These are phyloP conservation scores for Paraconiothyrium sp. DNA, from an alignment of 2,329 filamentous ascomycete genomes.

Conservation along the genomic window DNA sequence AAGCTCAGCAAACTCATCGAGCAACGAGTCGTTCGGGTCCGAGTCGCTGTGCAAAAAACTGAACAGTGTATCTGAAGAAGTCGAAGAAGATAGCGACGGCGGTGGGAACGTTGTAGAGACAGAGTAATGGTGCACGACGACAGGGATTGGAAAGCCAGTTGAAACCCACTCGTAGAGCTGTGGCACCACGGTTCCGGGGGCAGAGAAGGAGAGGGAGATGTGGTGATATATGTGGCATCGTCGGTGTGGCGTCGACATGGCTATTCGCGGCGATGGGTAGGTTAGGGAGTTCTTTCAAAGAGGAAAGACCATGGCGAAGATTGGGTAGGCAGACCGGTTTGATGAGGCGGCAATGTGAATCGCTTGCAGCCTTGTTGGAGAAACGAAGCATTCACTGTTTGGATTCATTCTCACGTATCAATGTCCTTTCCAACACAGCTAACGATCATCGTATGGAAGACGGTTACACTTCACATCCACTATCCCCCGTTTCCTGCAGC, in stretches of 20 bases:
- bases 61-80: background rate
- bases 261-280: background rate
- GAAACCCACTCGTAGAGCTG: conserved; percentile 11
- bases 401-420: background rate
- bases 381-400: background rate
- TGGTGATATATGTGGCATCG: background rate
- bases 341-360: background rate
- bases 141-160: conserved; percentile 1
- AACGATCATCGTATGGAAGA: background rate
- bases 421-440: background rate
- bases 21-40: background rate
- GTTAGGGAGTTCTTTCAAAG: too few relatives aligned
- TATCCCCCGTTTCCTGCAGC: background rate
- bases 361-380: background rate
- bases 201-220: conserved; percentile 7
- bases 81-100: background rate
- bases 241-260: background rate
- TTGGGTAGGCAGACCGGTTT: background rate
- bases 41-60: too few relatives aligned
- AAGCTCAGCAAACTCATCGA: background rate
- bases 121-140: background rate
- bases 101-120: background rate
- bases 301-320: background rate
- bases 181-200: background rate
- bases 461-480: background rate